phyloP scores from a whole-genome alignment of 2,329 filamentous ascomycete genomes.

The Plectosphaerella sp. region DNA sequence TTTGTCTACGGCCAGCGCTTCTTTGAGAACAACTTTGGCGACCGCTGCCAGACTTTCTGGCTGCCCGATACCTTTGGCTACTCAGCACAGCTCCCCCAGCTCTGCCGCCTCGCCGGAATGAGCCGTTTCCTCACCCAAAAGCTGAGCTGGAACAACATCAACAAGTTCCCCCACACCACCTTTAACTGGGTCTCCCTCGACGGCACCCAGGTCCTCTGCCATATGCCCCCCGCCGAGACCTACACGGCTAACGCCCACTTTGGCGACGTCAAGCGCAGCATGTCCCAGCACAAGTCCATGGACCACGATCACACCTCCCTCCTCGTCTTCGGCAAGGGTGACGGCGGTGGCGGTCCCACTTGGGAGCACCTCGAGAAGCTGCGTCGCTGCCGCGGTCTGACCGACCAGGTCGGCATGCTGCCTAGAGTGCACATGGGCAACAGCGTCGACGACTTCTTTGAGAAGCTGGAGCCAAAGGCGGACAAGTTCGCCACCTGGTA shows the following conservation, averaged over 20 bases:
- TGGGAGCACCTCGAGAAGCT: conserved; percentile 94
- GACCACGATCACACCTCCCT: conserved; percentile 88
- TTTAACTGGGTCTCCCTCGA: conserved; percentile 98
- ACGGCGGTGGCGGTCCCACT: conserved; percentile 92
- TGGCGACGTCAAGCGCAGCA: conserved; percentile 85
- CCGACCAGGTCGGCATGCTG: conserved; percentile 77
- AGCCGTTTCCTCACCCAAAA: conserved; percentile 96
- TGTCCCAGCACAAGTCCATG: conserved; percentile 91
- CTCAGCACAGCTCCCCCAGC: conserved; percentile 87
- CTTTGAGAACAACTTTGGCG: conserved; percentile 89
- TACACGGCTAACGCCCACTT: conserved; percentile 95
- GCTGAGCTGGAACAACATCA: conserved; percentile 99
- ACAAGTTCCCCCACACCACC: conserved; percentile 96
- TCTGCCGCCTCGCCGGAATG: conserved; percentile 95
- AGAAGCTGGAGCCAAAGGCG: conserved; percentile 74
- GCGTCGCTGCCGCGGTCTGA: conserved; percentile 83
- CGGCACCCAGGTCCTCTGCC: conserved; percentile 93
- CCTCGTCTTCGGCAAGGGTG: conserved; percentile 92
- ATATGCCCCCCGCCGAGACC: conserved; percentile 94
- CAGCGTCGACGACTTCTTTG: conserved; percentile 93
- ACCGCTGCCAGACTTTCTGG: conserved; percentile 91
- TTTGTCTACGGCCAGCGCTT: conserved; percentile 95
- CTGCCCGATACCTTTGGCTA: conserved; percentile 98
- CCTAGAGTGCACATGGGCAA: conserved; percentile 85
- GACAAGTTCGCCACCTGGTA: conserved; percentile 89